These are phyloP conservation scores for Aurifilum marmelostoma DNA, from an alignment of 2,329 filamentous ascomycete genomes.

Conservation along the genomic window DNA sequence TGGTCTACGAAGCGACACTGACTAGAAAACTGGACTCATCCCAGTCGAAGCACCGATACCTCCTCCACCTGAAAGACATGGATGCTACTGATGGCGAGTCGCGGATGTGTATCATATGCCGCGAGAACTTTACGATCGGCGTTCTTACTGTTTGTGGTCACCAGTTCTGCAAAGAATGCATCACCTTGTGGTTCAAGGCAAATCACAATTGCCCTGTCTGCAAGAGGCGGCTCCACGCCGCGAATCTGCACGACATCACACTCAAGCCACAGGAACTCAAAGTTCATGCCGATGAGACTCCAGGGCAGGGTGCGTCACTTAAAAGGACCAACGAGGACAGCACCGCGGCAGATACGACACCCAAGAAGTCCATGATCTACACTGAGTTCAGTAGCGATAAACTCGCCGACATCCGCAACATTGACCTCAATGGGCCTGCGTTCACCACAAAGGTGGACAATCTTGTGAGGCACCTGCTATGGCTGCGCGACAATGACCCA, in stretches of 20 bases:
- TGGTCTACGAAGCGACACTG: conserved; percentile 53
- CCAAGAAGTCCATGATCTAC: conserved; percentile 65
- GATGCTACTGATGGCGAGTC: conserved; percentile 67
- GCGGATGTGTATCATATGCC: conserved; percentile 85
- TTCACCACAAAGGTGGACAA: conserved; percentile 93
- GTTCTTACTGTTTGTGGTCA: conserved; percentile 88
- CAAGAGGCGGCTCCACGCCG: conserved; percentile 66
- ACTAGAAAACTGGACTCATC: conserved; percentile 62
- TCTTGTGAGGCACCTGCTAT: conserved; percentile 77
- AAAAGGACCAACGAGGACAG: conserved; percentile 28
- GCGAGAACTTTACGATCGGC: conserved; percentile 74
- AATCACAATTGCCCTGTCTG: conserved; percentile 83
- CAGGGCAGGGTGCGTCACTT: conserved; percentile 34
- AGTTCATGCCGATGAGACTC: conserved; percentile 52
- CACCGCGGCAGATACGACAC: conserved; percentile 27
- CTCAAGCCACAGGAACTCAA: conserved; percentile 76
- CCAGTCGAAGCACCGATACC: conserved; percentile 76
- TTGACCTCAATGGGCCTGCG: conserved; percentile 72
- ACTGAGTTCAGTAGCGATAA: conserved; percentile 72
- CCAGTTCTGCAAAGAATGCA: conserved; percentile 88
- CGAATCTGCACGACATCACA: conserved; percentile 82
- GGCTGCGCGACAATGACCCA: conserved; percentile 81
- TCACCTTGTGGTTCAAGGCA: conserved; percentile 74
- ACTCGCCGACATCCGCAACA: conserved; percentile 78
- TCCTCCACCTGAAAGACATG: conserved; percentile 56